Base-by-base conservation (phyloP, 768 basidiomycete genomes). In the Podaxis sp. region DNA sequence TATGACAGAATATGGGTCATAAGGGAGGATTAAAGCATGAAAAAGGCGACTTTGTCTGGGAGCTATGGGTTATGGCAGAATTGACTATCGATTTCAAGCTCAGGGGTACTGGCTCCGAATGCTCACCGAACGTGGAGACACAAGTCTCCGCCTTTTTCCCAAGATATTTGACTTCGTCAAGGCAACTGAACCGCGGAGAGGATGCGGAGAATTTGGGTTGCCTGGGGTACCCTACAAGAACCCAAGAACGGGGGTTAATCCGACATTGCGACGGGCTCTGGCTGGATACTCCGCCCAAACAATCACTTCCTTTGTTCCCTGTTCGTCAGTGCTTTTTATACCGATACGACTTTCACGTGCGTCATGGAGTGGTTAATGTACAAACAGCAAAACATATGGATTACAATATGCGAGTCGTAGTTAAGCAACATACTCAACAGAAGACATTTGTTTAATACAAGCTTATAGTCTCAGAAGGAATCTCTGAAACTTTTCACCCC, bases 401-500 rank as follows among this genome's bases (percentile, higher is more conserved):
- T 12, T 51, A 51, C 24, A 4, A 51, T 51, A 22, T 51, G 22
- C 49, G 12, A 3, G 49, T 9, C 4, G 12, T 51, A 9, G 44
- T 22, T 46, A 51, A 24, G 49, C 49, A 51, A 12, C 26, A 17
- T 15, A 51, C 26, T 51, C 12, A 24, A 51, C 49, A 4, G 49
- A 24, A 51, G 49, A 28, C 15, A 26, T 19, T 22, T 19, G n/a
- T 46, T 15, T 33, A 33, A 33, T 19, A 46, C 44, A 46, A 46
- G n/a, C 0, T 9, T 0, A 9, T 7, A 5, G n/a, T 44, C 19
- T 44, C 22, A 26, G 22, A 26, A 26, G 49, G 4, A 51, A 12
- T 11, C 24, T 51, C 22, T 13, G 24, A 13, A 51, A 51, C 7
- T 24, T 51, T 39, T 63, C 58, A 67, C 26, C 67, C 65, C 2